phyloP scores from a whole-genome alignment of 352 stramenopile genomes.

The Peronospora belbahrii region DNA sequence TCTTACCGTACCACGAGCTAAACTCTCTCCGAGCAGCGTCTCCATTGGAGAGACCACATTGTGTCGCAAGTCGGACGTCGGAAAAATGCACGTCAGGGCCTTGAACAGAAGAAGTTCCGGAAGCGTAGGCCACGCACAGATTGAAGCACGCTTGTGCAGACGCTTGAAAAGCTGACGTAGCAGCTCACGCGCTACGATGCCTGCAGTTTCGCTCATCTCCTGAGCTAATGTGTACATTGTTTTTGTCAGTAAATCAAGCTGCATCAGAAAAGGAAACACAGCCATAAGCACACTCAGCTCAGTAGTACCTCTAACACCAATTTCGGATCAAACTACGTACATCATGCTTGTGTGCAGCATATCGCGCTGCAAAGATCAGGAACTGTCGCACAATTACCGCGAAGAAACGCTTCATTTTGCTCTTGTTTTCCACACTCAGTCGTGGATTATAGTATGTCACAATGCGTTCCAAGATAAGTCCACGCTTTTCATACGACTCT shows the following conservation, averaged over 20 bases:
- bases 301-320: not conserved
- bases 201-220: slow-evolving; percentile 85
- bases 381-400: slow-evolving; percentile 92
- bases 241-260: slow-evolving; percentile 80
- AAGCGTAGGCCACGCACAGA: slow-evolving; percentile 81
- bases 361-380: slow-evolving; percentile 82
- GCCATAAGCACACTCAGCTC: slow-evolving; percentile 5
- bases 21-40: slow-evolving; percentile 86
- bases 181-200: slow-evolving; percentile 82
- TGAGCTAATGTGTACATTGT: slow-evolving; percentile 86
- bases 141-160: slow-evolving; percentile 47
- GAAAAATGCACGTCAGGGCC: slow-evolving; percentile 87
- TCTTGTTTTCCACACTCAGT: slow-evolving; percentile 90
- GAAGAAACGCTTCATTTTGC: slow-evolving; percentile 95
- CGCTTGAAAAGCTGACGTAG: slow-evolving; percentile 88
- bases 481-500: slow-evolving; percentile 58
- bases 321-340: slow-evolving; percentile 23
- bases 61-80: slow-evolving; percentile 91
- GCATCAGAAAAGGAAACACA: slow-evolving; percentile 31
- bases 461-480: slow-evolving; percentile 89
- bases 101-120: slow-evolving; percentile 88
- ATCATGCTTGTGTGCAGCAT: slow-evolving; percentile 57
- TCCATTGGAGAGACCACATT: slow-evolving; percentile 90
- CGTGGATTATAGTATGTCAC: slow-evolving; percentile 91
- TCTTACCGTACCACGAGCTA: slow-evolving; percentile 68